A percentile compares a stretch with the other conserved stretches of the same genome.
Conservation (phyloP, 2,329 filamentous ascomycete species). For the Ampelomyces quisqualis region DNA sequence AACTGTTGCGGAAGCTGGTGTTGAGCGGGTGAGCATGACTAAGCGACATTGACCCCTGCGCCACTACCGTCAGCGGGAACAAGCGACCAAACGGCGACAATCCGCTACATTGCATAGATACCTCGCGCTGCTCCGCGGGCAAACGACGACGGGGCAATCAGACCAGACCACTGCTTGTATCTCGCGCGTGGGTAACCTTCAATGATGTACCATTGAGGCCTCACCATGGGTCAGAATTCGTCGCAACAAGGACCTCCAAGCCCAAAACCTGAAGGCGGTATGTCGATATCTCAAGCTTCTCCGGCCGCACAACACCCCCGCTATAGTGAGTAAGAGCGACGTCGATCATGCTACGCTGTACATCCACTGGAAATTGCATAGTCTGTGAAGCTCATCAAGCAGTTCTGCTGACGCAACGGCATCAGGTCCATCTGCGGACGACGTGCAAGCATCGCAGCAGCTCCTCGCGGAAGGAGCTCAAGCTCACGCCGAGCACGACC, state of each 20-base stretch:
- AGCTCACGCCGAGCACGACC: slow-evolving; percentile 4
- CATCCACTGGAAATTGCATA: background rate
- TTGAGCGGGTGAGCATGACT: too few relatives aligned
- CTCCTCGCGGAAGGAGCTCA: slow-evolving; percentile 18
- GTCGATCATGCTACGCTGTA: background rate
- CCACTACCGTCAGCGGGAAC: too few relatives aligned
- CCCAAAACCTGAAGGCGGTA: background rate
- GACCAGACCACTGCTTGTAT: too few relatives aligned
- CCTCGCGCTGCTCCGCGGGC: too few relatives aligned
- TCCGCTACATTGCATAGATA: too few relatives aligned
- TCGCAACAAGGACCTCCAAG: background rate
- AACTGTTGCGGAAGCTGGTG: too few relatives aligned
- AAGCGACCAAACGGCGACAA: too few relatives aligned
- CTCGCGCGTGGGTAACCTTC: too few relatives aligned
- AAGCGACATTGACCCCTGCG: too few relatives aligned
- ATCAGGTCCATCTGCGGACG: slow-evolving; percentile 21
- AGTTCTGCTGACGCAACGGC: slow-evolving; percentile 11
- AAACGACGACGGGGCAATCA: too few relatives aligned
- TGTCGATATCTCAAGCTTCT: background rate
- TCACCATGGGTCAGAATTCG: background rate
- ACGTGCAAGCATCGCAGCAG: slow-evolving; percentile 23
- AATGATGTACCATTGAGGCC: background rate
- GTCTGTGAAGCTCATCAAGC: background rate
- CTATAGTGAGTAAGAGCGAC: background rate
- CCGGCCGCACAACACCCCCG: background rate